Evolutionary conservation across 2,329 filamentous ascomycete species (phyloP), one percentile per base, ranked within the genome.

Genomic region (Macroventuria anomochaeta): DNA sequence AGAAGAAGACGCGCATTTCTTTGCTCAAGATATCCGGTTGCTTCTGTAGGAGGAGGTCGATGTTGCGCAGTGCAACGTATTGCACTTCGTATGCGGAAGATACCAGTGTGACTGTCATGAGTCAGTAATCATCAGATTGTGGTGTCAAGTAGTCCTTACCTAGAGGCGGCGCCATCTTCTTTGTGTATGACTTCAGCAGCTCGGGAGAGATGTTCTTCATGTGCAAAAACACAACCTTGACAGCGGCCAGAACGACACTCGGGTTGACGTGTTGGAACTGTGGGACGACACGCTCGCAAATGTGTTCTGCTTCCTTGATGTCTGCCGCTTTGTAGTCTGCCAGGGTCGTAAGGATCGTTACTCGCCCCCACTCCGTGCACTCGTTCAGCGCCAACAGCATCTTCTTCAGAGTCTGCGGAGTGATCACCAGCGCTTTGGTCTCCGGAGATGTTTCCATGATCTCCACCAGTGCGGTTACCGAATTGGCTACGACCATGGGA

Each of bases 251-350:
- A 17, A 99, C 95, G 13, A 99, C 95, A 72, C 93, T 96, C 2
- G 95, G 91, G 71, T 99, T 99, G 70, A 96, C 93, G 71, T 99
- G 95, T 77, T 99, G 95, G 74, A 99, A 99, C 72, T 99, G 95
- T 33, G 95, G 95, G 46, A 91, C 87, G 29, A 97, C 93, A 68
- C 95, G 83, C 80, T 99, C 95, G 76, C 95, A 99, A 53, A 99
- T 97, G 74, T 97, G 95, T 78, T 99, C 95, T 49, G 93, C 89
- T 78, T 99, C 95, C 78, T 97, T 97, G 56, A 92, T 82, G 72
- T 97, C 93, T n/a, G 80, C 73, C 0, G 93, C 87, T 62, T 86
- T 87, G 77, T 97, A 97, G 69, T 96, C 88, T 34, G 95, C 92
- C 59, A 99, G 77, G 0, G 91, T 96, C 10, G 89, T 89, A 59